These are phyloP conservation scores for Quercus tomentella DNA, from an alignment of 331 rosid species.

Conservation along the genomic window DNA sequence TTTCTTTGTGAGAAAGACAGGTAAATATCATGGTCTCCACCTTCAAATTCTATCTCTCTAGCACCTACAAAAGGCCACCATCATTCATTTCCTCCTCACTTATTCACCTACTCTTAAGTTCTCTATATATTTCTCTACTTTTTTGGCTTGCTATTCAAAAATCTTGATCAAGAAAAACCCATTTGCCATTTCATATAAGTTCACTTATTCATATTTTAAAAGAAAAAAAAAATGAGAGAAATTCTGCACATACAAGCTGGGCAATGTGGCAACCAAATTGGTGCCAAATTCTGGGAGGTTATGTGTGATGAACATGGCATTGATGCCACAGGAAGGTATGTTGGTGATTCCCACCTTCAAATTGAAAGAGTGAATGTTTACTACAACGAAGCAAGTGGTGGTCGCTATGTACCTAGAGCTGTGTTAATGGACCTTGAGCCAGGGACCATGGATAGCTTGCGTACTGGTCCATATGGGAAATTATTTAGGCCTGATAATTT, in stretches of 20 bases:
- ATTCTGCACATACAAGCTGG: conserved; percentile 88
- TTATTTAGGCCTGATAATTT: conserved; percentile 91
- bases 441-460: conserved; percentile 87
- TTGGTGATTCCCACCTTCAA: conserved; percentile 61
- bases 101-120: not conserved
- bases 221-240: conserved; percentile 60
- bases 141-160: not conserved
- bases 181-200: conserved; percentile 5
- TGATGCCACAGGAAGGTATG: conserved; percentile 60
- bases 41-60: conserved; percentile 14
- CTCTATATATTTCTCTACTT: conserved; percentile 1
- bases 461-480: conserved; percentile 71
- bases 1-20: not conserved
- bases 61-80: conserved; percentile 41
- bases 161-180: not conserved
- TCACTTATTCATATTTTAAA: conserved; percentile 4
- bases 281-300: conserved; percentile 90
- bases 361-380: conserved; percentile 84
- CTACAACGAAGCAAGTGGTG: conserved; percentile 83
- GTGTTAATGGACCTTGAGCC: conserved; percentile 89
- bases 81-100: conserved; percentile 5
- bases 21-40: conserved; percentile 16
- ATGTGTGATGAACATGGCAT: conserved; percentile 88
- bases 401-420: conserved; percentile 82
- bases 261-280: conserved; percentile 89